These are phyloP conservation scores for Cupressus sempervirens DNA, from an alignment of 75 land plant genomes.

Conservation along the genomic window DNA sequence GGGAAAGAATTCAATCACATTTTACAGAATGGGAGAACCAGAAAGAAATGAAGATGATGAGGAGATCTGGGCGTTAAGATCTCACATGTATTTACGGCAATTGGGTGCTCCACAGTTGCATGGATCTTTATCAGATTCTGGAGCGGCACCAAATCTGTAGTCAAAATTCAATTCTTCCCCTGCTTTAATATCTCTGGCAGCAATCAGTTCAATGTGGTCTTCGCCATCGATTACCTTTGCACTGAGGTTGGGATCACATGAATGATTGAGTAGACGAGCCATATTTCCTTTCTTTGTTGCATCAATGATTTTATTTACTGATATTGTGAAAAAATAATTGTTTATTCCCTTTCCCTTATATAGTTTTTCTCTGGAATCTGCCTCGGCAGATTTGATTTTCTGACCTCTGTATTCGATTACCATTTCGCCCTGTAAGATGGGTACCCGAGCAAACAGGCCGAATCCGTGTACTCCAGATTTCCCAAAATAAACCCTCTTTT, in stretches of 20 bases:
- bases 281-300: slow-evolving; percentile 19
- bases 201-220: background rate
- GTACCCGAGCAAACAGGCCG: slow-evolving; percentile 86
- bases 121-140: slow-evolving; percentile 15
- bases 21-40: no score
- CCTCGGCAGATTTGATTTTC: slow-evolving; percentile 11
- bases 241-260: slow-evolving; percentile 16
- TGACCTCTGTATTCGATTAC: slow-evolving; percentile 55
- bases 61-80: background rate
- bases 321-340: slow-evolving; percentile 24
- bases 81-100: background rate
- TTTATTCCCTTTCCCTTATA: slow-evolving; percentile 32
- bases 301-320: slow-evolving; percentile 16
- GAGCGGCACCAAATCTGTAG: slow-evolving; percentile 7
- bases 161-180: slow-evolving; percentile 35
- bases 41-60: background rate
- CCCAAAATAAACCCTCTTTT: slow-evolving; percentile 69
- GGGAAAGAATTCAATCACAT: no score
- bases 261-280: slow-evolving; percentile 19
- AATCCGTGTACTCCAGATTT: slow-evolving; percentile 91
- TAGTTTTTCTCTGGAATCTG: slow-evolving; percentile 25
- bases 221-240: background rate
- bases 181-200: slow-evolving; percentile 14
- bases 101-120: slow-evolving; percentile 22
- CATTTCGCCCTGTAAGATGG: slow-evolving; percentile 87